Conservation (phyloP, 371 early-diverging fungal species). For the Mucor velutinosus region DNA sequence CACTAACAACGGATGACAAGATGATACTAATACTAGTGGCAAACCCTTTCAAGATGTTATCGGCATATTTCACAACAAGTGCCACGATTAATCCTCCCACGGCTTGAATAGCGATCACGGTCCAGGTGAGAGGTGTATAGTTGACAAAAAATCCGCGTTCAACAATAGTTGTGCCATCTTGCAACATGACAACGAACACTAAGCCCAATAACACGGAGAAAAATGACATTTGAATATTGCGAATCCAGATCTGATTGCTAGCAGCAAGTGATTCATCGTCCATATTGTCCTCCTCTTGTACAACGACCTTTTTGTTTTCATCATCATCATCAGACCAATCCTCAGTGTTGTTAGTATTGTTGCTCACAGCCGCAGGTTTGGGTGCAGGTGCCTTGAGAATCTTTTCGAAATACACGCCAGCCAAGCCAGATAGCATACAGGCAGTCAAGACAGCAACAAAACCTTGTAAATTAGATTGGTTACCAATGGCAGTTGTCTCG, state of each 20-base stretch:
- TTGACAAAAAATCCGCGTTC: constrained; percentile 85
- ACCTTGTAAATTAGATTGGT: constrained; percentile 45
- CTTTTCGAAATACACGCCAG: constrained; percentile 97
- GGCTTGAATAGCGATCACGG: constrained; percentile 83
- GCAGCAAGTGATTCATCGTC: constrained; percentile 13
- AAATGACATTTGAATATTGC: constrained; percentile 83
- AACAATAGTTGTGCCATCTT: constrained; percentile 74
- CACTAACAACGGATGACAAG: constrained; percentile 71
- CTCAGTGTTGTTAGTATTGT: constrained; percentile 4
- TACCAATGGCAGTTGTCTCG: constrained; percentile 23
- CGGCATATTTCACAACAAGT: constrained; percentile 91
- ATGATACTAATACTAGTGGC: constrained; percentile 93
- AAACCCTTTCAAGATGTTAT: constrained; percentile 93
- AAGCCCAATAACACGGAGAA: constrained; percentile 67
- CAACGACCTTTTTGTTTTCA: constrained; percentile 13
- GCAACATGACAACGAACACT: constrained; percentile 59
- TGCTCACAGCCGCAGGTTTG: constrained; percentile 7
- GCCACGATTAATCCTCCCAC: constrained; percentile 90
- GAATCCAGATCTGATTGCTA: constrained; percentile 67
- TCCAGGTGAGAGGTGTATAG: constrained; percentile 73
- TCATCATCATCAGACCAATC: constrained; percentile 26
- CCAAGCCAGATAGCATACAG: constrained; percentile 89
- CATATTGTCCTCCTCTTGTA: constrained; percentile 13
- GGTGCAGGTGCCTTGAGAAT: constrained; percentile 71
- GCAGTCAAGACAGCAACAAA: constrained; percentile 76